Percentiles rank a stretch among this genome's conserved stretches.
Evolutionary conservation across 768 basidiomycete genomes (phyloP).

Genomic region (Tulasnella sp.): DNA sequence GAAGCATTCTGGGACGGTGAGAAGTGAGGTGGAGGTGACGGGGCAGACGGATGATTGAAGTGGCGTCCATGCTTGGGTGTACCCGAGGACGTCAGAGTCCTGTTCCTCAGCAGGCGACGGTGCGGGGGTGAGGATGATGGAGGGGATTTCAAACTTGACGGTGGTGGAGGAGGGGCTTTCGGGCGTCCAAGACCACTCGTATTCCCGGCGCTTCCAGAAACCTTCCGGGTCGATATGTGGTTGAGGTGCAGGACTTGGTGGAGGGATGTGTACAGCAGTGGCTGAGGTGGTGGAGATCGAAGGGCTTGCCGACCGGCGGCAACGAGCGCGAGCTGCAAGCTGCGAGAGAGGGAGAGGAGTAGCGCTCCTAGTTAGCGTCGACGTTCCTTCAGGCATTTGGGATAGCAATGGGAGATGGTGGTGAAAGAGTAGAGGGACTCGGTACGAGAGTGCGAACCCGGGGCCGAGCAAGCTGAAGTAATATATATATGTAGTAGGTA

Average conservation of each 20-base stretch:
- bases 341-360: not conserved
- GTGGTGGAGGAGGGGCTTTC: not conserved
- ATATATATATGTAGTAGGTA: not conserved
- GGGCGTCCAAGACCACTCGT: not conserved
- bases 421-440: not conserved
- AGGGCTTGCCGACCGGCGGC: not conserved
- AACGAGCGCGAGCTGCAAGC: constrained; percentile 6
- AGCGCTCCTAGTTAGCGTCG: not conserved
- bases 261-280: not conserved
- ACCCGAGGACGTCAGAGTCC: not conserved
- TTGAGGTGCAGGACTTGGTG: not conserved
- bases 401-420: not conserved
- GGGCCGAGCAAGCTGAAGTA: not conserved
- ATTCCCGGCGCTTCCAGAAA: not conserved
- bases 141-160: not conserved
- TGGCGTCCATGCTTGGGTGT: not conserved
- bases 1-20: constrained; percentile 4
- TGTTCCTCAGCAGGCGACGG: not conserved
- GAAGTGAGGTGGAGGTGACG: not conserved
- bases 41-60: not conserved
- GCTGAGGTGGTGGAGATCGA: not conserved
- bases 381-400: constrained; percentile 1
- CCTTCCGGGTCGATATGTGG: constrained; percentile 1
- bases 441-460: not conserved
- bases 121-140: not conserved